Evolutionary conservation across 768 basidiomycete genomes (phyloP), one percentile per base, ranked within the genome.

Genomic region (Rhizopogon roseolus): DNA sequence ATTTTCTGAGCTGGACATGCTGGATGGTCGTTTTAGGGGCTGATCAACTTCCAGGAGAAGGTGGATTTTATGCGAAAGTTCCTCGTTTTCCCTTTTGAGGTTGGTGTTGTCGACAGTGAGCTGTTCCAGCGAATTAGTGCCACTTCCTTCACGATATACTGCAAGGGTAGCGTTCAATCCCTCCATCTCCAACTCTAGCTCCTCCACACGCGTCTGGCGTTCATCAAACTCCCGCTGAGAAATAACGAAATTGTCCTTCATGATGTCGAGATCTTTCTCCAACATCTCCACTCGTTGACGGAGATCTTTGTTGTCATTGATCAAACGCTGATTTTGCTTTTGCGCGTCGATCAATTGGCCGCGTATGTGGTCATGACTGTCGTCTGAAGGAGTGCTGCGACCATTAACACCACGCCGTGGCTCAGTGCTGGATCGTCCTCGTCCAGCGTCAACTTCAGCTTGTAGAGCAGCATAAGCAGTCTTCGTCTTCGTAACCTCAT

Each of bases 401-500:
- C 92, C 92, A 61, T 93, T 94, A 59, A 79, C 65, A 45, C 81
- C 78, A 50, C 68, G 73, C 64, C 75, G 73, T 17, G 76, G 73
- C 54, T 81, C 82, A 8, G 69, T 67, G 45, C 80, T 76, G 6
- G 84, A 77, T 44, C 81, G 81, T 54, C 80, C 78, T n/a, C 86
- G 85, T 25, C 79, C 64, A 2, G 76, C 69, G 54, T 96, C 93
- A 19, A 96, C 76, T 61, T 98, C 92, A n/a, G 80, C 71, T 66
- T 98, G 93, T 27, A 98, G 82, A 53, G 79, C 75, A 41, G 84
- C 75, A 64, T 93, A 95, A 42, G 85, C 70, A 44, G 77, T 77
- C 73, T 97, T 98, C 71, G 96, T 91, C 73, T 90, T 95, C 59
- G 81, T 88, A 54, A 98, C 73, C 65, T 98, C 97, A 53, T 95